Percentiles rank a stretch among this genome's conserved stretches.
Evolutionary conservation across 2,329 filamentous ascomycete genomes (phyloP).

Genomic region (Plectosphaerella cucumerina): DNA sequence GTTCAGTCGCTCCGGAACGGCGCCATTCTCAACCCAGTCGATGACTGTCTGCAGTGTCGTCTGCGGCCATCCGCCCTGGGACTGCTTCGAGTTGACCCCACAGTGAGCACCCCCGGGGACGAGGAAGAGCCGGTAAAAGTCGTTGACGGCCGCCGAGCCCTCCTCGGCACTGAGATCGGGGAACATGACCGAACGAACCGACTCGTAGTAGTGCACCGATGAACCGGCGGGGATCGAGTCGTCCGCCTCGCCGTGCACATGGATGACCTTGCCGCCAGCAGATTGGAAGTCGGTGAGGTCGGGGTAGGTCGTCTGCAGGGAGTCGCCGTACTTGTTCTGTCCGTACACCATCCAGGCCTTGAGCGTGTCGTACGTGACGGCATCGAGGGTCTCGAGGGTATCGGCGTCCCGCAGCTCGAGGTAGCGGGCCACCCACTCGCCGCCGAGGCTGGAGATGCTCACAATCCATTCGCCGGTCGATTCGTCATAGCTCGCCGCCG

Average conservation of each 20-base stretch:
- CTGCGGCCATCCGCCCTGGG: slow-evolving; percentile 34
- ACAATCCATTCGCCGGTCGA: slow-evolving; percentile 25
- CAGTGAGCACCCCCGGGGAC: slow-evolving; percentile 52
- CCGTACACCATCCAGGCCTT: slow-evolving; percentile 46
- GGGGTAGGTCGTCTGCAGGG: slow-evolving; percentile 49
- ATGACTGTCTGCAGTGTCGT: slow-evolving; percentile 42
- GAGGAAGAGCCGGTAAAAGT: slow-evolving; percentile 25
- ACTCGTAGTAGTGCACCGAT: slow-evolving; percentile 50
- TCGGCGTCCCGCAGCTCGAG: slow-evolving; percentile 29
- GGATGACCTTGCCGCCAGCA: slow-evolving; percentile 50
- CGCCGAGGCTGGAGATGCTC: slow-evolving; percentile 24
- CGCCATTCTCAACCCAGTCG: slow-evolving; percentile 47
- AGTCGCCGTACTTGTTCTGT: slow-evolving; percentile 42
- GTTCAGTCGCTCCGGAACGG: slow-evolving; percentile 37
- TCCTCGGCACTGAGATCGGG: slow-evolving; percentile 27
- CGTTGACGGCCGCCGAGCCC: slow-evolving; percentile 4
- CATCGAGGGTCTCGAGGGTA: slow-evolving; percentile 32
- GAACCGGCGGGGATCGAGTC: slow-evolving; percentile 46
- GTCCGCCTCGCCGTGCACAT: slow-evolving; percentile 56
- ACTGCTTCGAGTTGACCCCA: slow-evolving; percentile 36
- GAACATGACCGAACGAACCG: slow-evolving; percentile 47
- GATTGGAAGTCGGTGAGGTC: slow-evolving; percentile 47
- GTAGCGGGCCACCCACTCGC: slow-evolving; percentile 34
- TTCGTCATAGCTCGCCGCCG: slow-evolving; percentile 23
- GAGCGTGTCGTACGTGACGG: slow-evolving; percentile 49